Base-by-base conservation (phyloP, 495 filamentous ascomycete genomes). In the Aspergillus sclerotiicarbonarius region DNA sequence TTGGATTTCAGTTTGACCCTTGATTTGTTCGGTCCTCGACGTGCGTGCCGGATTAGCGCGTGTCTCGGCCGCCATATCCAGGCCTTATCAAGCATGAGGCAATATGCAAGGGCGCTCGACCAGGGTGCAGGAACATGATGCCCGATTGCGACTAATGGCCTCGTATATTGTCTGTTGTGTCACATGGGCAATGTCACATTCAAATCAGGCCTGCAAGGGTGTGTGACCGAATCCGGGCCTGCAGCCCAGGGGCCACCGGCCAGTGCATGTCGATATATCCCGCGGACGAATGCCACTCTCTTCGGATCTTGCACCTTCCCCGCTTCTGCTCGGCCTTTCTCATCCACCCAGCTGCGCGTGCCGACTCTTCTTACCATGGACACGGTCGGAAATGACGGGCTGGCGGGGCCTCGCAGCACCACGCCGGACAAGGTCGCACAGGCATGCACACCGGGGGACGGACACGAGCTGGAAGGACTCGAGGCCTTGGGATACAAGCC, bases 401-500 rank as follows among this genome's bases (percentile, higher is more conserved):
- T 15, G 33, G 13, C 13, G 33, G 13, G 33, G 9, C 19, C 21
- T 49, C 46, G 16, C 21, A 8, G 30, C 30, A 30, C 21, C 46
- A 29, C 21, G 15, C 6, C 30, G 30, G 21, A 31, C 2, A 49
- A 29, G 13, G 21, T 31, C 19, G 21, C 46, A 15, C 46, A 15
- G 10, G 46, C n/a, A 20, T 20, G 7, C 21, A 7, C 0, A 6
- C 20, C 46, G 18, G 46, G 25, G 2, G 30, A 30, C 5, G 13
- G 30, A 13, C 30, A 21, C 29, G 53, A 56, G 13, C 41, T 32
- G 10, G 61, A 67, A 12, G 64, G 68, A 25, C 67, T 75, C n/a
- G 67, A 73, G 12, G 52, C 63, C 16, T 45, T 76, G 19, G 75
- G 75, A 8, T 78, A 78, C 62, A 67, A 67, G 47, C 65, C 69